Percentiles rank a stretch among this genome's conserved stretches.
These are phyloP conservation scores for Lolium perenne DNA, from an alignment of 176 grass and related monocot species.

Conservation along the genomic window DNA sequence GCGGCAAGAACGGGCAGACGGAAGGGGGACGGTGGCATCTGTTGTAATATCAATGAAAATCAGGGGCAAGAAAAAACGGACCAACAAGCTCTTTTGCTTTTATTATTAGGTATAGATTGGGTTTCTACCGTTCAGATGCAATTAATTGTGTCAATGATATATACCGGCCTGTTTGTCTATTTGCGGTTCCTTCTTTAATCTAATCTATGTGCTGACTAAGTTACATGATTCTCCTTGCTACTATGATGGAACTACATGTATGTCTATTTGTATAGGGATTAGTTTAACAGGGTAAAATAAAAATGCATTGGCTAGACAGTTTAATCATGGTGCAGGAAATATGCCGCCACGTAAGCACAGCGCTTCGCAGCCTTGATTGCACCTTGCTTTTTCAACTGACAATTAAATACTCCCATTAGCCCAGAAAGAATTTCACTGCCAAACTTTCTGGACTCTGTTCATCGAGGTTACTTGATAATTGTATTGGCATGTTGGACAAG, in stretches of 20 bases:
- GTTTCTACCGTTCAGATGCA: neutral
- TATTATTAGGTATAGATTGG: no score
- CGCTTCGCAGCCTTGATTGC: constrained; percentile 6
- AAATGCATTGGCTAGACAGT: neutral
- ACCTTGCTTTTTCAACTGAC: constrained; percentile 4
- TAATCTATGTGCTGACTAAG: constrained; percentile 12
- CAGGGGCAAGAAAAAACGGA: no score
- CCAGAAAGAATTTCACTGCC: neutral
- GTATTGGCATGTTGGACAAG: neutral
- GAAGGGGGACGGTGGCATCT: no score
- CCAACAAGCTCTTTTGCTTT: no score
- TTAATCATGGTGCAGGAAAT: constrained; percentile 18
- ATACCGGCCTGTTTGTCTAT: neutral
- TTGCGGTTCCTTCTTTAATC: constrained; percentile 9
- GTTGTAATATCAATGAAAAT: no score
- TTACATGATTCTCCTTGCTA: constrained; percentile 21
- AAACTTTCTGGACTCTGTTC: neutral
- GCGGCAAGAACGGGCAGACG: no score
- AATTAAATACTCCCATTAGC: constrained; percentile 3
- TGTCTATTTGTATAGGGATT: neutral
- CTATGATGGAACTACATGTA: constrained; percentile 17
- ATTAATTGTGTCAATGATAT: constrained; percentile 38
- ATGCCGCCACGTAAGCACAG: neutral
- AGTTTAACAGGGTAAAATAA: constrained; percentile 36
- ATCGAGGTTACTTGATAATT: neutral